A percentile compares a stretch with the other conserved stretches of the same genome.
phyloP scores from a whole-genome alignment of 306 rosid species.

The Quercus engelmannii region DNA sequence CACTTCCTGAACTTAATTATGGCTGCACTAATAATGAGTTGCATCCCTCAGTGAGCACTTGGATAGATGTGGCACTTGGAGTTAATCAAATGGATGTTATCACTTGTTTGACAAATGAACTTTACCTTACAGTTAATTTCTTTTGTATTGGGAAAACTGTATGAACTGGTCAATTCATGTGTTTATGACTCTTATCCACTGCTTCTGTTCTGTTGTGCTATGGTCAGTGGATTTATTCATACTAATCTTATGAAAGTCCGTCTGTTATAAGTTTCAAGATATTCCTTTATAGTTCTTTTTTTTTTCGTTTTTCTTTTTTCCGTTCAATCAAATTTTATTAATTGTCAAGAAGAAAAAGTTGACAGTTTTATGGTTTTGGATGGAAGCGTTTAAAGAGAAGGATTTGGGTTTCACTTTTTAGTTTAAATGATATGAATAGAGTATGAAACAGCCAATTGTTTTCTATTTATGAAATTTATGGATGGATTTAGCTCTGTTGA shows the following conservation, averaged over 20 bases:
- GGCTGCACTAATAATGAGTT: neutral
- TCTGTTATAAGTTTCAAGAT: neutral
- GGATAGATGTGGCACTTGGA: neutral
- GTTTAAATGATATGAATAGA: too few relatives aligned
- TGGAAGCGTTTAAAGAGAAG: too few relatives aligned
- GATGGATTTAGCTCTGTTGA: too few relatives aligned
- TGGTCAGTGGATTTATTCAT: neutral
- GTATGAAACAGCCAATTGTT: too few relatives aligned
- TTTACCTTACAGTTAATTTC: neutral
- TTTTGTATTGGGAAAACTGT: neutral
- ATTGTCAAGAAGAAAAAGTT: too few relatives aligned
- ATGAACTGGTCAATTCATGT: neutral
- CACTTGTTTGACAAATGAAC: neutral
- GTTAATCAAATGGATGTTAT: neutral
- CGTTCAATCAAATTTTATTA: too few relatives aligned
- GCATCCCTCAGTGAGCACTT: neutral
- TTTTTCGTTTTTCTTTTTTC: too few relatives aligned
- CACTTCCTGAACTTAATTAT: neutral
- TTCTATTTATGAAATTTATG: too few relatives aligned
- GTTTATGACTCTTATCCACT: neutral
- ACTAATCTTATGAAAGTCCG: neutral
- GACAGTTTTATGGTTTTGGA: too few relatives aligned
- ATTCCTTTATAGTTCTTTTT: neutral
- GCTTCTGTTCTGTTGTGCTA: neutral
- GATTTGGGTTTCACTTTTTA: too few relatives aligned